A percentile compares a stretch with the other conserved stretches of the same genome.
These are phyloP conservation scores for Kwoniella sp. DNA, from an alignment of 768 basidiomycete genomes.

Conservation along the genomic window DNA sequence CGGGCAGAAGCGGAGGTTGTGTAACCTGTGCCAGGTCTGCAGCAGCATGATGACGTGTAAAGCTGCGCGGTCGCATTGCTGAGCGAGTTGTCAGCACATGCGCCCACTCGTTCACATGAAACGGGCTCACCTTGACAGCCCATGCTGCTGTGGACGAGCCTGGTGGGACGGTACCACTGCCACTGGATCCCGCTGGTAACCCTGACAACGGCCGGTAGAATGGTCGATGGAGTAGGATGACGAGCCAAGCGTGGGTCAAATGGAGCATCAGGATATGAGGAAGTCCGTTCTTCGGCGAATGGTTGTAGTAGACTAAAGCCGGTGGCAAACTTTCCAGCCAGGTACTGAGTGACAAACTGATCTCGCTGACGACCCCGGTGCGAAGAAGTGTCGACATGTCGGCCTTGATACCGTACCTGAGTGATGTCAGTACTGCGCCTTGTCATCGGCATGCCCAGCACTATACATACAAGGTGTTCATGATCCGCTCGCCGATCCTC, in stretches of 20 bases:
- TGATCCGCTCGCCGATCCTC: conserved; percentile 36
- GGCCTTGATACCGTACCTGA: conserved; percentile 35
- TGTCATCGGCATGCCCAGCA: not conserved
- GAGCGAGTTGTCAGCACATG: not conserved
- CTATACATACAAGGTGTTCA: conserved; percentile 36
- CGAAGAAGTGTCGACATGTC: conserved; percentile 23
- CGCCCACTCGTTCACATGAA: not conserved
- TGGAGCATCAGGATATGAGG: conserved; percentile 44
- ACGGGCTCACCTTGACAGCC: conserved; percentile 30
- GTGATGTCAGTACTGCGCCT: not conserved
- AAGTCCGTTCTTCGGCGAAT: conserved; percentile 29
- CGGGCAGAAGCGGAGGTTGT: conserved; percentile 25
- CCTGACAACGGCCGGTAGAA: conserved; percentile 34
- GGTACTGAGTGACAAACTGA: conserved; percentile 34
- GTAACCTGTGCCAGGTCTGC: conserved; percentile 28
- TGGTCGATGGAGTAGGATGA: conserved; percentile 40
- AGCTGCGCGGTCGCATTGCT: conserved; percentile 33
- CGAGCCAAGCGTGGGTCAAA: conserved; percentile 36
- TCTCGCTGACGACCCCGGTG: conserved; percentile 31
- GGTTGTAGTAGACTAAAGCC: conserved; percentile 23
- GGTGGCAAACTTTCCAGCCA: conserved; percentile 38
- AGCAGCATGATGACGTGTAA: conserved; percentile 23
- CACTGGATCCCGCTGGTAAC: conserved; percentile 7
- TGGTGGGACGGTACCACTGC: conserved; percentile 1
- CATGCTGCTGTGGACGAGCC: conserved; percentile 13